These are phyloP conservation scores for Halophytophthora polymorphica DNA, from an alignment of 352 stramenopile species.

Conservation along the genomic window DNA sequence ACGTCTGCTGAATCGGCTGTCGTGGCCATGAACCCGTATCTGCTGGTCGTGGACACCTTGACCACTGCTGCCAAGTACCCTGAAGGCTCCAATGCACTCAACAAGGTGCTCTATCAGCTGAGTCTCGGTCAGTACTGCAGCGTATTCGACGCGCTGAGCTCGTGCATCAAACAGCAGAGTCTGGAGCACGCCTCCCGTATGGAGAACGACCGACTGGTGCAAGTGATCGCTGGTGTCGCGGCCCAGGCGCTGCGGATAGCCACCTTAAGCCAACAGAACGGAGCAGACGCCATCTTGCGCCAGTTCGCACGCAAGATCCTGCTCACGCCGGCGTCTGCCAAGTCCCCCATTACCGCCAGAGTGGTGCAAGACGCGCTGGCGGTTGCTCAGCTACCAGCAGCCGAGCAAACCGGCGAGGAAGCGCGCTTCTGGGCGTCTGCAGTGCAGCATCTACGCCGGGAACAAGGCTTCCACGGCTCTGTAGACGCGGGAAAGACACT, in stretches of 20 bases:
- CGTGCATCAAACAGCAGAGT: conserved; percentile 21
- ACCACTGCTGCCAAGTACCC: conserved; percentile 29
- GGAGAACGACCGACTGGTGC: conserved; percentile 23
- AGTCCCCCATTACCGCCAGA: conserved; percentile 17
- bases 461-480: too few species aligned
- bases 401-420: neutral
- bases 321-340: conserved; percentile 21
- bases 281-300: conserved; percentile 3
- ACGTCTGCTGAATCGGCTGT: conserved; percentile 9
- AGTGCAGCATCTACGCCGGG: conserved; percentile 2
- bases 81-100: conserved; percentile 14
- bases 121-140: conserved; percentile 18
- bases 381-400: conserved; percentile 3
- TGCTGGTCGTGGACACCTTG: conserved; percentile 49
- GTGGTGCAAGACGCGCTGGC: conserved; percentile 11
- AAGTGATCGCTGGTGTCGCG: conserved; percentile 24
- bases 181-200: conserved; percentile 8
- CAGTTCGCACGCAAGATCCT: conserved; percentile 32
- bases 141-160: conserved; percentile 33
- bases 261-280: conserved; percentile 6
- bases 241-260: conserved; percentile 17
- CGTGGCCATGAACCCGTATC: conserved; percentile 35
- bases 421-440: conserved; percentile 13
- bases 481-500: neutral
- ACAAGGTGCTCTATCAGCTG: conserved; percentile 27